Conservation (phyloP, 2,329 filamentous ascomycete genomes). For the Colletotrichum theobromicola region DNA sequence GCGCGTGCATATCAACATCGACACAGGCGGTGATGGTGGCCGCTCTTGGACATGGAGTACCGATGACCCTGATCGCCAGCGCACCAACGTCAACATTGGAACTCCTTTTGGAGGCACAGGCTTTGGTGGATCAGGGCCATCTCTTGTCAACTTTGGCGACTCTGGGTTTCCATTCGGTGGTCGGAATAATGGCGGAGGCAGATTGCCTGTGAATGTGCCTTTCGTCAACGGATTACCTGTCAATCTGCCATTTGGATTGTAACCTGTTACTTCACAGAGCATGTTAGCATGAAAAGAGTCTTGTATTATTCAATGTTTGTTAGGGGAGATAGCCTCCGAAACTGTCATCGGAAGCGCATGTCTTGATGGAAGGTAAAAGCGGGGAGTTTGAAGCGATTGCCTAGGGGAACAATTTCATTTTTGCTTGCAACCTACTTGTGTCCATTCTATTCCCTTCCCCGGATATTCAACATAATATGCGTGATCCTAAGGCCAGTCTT, state of each 20-base stretch:
- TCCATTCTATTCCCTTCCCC: neutral
- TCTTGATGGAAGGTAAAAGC: neutral
- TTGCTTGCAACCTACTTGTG: neutral
- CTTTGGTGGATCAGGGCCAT: neutral
- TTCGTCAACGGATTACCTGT: conserved; percentile 1
- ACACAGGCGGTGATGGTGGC: neutral
- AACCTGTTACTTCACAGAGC: neutral
- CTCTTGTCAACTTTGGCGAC: neutral
- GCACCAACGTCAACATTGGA: neutral
- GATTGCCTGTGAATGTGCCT: conserved; percentile 1
- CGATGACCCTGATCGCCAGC: neutral
- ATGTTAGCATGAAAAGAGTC: neutral
- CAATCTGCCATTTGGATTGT: conserved; percentile 12
- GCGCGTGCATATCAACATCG: conserved; percentile 10
- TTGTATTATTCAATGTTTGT: neutral
- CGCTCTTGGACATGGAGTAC: conserved; percentile 5
- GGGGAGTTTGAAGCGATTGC: neutral
- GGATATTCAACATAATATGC: neutral
- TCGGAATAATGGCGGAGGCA: neutral
- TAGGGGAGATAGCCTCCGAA: neutral
- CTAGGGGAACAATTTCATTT: neutral
- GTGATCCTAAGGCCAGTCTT: neutral
- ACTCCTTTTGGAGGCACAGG: conserved; percentile 4
- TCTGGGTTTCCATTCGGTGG: neutral
- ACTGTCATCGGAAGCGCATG: neutral